A percentile compares a stretch with the other conserved stretches of the same genome.
phyloP scores from a whole-genome alignment of 202 grass and related monocot species.

The Zoysia matrella region DNA sequence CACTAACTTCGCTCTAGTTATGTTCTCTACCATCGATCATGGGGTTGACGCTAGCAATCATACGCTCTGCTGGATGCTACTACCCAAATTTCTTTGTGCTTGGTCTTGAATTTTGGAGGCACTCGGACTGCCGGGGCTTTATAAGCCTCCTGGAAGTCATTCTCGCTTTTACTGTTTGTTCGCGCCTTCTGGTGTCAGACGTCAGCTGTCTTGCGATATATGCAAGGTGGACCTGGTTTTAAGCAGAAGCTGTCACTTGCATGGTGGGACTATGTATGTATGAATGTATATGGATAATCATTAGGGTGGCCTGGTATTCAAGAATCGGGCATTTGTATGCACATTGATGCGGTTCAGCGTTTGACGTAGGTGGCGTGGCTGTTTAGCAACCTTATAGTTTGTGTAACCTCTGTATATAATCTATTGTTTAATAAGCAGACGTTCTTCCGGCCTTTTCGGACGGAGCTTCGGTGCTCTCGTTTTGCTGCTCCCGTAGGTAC shows the following conservation, averaged over 20 bases:
- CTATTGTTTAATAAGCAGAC: slow-evolving; percentile 25
- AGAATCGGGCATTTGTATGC: slow-evolving; percentile 21
- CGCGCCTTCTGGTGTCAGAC: slow-evolving; percentile 1
- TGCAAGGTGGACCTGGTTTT: not conserved
- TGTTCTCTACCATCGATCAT: slow-evolving; percentile 30
- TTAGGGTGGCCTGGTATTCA: slow-evolving; percentile 28
- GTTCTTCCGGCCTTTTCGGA: not conserved
- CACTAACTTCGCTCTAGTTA: slow-evolving; percentile 29
- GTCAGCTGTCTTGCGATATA: slow-evolving; percentile 4
- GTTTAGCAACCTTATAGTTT: slow-evolving; percentile 12
- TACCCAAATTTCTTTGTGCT: slow-evolving; percentile 4
- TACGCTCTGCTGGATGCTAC: slow-evolving; percentile 14
- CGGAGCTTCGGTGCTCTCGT: no score
- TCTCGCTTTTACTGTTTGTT: slow-evolving; percentile 25
- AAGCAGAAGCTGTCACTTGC: slow-evolving; percentile 1
- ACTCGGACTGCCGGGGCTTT: slow-evolving; percentile 26
- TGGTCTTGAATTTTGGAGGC: slow-evolving; percentile 36
- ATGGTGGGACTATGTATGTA: slow-evolving; percentile 42
- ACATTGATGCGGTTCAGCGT: slow-evolving; percentile 33
- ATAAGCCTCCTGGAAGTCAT: slow-evolving; percentile 31
- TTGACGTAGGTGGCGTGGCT: slow-evolving; percentile 5
- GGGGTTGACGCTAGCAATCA: slow-evolving; percentile 5
- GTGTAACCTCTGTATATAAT: slow-evolving; percentile 40
- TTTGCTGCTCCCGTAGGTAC: no score
- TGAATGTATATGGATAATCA: slow-evolving; percentile 41